Evolutionary conservation across 495 filamentous ascomycete species (phyloP), one percentile per base, ranked within the genome.

Genomic region (Cercophora scortea): DNA sequence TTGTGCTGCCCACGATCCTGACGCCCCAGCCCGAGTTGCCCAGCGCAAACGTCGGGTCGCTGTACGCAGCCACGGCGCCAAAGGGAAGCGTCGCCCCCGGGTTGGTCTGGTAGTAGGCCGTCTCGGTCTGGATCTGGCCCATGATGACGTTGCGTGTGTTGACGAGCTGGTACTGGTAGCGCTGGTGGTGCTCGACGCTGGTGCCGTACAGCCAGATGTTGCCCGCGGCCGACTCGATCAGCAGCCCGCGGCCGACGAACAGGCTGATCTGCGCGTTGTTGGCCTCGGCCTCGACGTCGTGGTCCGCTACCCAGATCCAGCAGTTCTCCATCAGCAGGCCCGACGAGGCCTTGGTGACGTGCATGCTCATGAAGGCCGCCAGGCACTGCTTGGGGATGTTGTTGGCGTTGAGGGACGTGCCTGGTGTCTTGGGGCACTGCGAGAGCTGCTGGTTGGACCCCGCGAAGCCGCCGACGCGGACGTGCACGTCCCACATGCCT

Each of bases 401-500:
- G 33, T 53, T 57, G 5, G 62, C 72, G 50, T 66, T 63, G 52
- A 53, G 47, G 75, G 66, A 1, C 10, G 70, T 62, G 10, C 61
- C 61, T 1, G 87, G 85, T 3, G 76, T 82, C 61, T 86, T 86
- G 9, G 77, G 57, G 65, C 90, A 95, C 13, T 74, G 80, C 49
- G 84, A 71, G 11, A 83, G 79, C 65, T 92, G 88, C 13, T 95
- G 74, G 18, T 81, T 68, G 3, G 90, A 92, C 18, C 90, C 90
- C 3, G 83, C 81, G 13, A 85, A 81, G 9, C 91, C 91, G 46
- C 90, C 85, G 48, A 88, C 79, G 43, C 91, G 85, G 57, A 87
- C 82, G 66, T 96, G 91, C 4, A 89, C 85, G 66, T 96, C 91
- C 89, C 89, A 96, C 75, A 95, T 83, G 16, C 83, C 90, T 7